Base-by-base conservation (phyloP, 441 rosid genomes). In the Gossypium schwendimanii region DNA sequence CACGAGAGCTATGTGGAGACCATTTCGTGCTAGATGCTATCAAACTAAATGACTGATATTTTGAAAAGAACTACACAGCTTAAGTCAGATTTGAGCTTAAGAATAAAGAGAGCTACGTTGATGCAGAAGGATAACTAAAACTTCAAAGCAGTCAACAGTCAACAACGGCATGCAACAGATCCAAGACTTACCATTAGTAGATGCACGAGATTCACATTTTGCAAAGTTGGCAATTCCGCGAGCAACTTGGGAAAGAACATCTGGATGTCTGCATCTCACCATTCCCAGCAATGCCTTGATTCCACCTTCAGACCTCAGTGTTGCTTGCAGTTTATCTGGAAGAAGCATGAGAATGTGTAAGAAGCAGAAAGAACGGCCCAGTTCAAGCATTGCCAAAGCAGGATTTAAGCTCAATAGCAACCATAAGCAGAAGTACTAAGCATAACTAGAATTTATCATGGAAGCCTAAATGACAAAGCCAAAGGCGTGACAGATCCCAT, bases 221-320 rank as follows among this genome's bases (percentile, higher is more conserved):
- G 98, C 99, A 77, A 95, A 95, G 76, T 95, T 95, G 6, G 99
- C 99, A 59, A 95, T 86, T 69, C 99, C 99, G 11, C 99, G 91
- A 55, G 99, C 99, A 74, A 95, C 93, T 85, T 95, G 99, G 20
- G 99, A 90, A 61, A 95, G 97, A 69, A 95, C 99, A 77, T 93
- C 99, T 1, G 95, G 92, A 83, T 93, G 99, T 54, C 93, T 97
- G 63, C 98, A 95, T 72, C 97, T 87, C 77, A 93, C 99, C 96
- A 95, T 95, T 78, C 98, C 99, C 72, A 95, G 81, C 88, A 95
- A 84, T 28, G 99, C 99, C 83, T 86, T 93, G 75, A 95, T 93
- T 75, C 99, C 99, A 69, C 99, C 96, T 84, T 95, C 98, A 62
- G 88, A 80, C 87, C 95, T 89, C 80, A 95, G 89, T 76, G 82